Percentiles rank a stretch among this genome's conserved stretches.
phyloP scores from a whole-genome alignment of 2,329 filamentous ascomycete species.

The Chaetomium olivaceum region DNA sequence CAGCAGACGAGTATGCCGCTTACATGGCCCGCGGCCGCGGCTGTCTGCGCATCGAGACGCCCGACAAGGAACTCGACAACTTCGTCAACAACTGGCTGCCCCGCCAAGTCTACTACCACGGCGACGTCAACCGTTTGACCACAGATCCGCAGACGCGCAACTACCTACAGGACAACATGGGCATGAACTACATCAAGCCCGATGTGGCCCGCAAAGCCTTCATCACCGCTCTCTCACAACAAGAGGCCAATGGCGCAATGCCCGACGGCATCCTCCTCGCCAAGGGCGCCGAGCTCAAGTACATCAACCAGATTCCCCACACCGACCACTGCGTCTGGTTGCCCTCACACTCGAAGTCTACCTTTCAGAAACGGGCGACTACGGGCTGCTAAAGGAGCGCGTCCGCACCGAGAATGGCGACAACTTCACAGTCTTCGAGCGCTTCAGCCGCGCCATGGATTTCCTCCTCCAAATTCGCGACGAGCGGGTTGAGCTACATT shows the following conservation, averaged over 20 bases:
- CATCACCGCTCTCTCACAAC: slow-evolving; percentile 52
- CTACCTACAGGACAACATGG: slow-evolving; percentile 62
- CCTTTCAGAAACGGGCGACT: slow-evolving; percentile 57
- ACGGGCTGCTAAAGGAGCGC: slow-evolving; percentile 47
- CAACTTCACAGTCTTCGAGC: slow-evolving; percentile 53
- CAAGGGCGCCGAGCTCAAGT: slow-evolving; percentile 58
- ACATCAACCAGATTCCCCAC: slow-evolving; percentile 62
- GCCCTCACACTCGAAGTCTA: slow-evolving; percentile 57
- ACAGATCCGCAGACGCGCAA: slow-evolving; percentile 61
- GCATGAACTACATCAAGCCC: slow-evolving; percentile 59
- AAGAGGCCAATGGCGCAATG: slow-evolving; percentile 57
- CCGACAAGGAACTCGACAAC: slow-evolving; percentile 56
- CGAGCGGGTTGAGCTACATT: slow-evolving; percentile 56
- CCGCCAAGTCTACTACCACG: slow-evolving; percentile 59
- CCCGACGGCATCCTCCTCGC: slow-evolving; percentile 57
- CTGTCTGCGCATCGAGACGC: slow-evolving; percentile 54
- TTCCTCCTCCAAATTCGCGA: slow-evolving; percentile 55
- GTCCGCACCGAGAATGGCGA: slow-evolving; percentile 47
- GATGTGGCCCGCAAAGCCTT: slow-evolving; percentile 51
- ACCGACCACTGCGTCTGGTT: slow-evolving; percentile 62
- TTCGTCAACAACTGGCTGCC: slow-evolving; percentile 62
- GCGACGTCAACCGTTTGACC: slow-evolving; percentile 58
- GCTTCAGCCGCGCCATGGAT: slow-evolving; percentile 58
- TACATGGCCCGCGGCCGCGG: slow-evolving; percentile 55
- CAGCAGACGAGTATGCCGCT: slow-evolving; percentile 48